Percentiles rank a stretch among this genome's conserved stretches.
phyloP scores from a whole-genome alignment of 306 rosid genomes.

The Dryas drummondii region DNA sequence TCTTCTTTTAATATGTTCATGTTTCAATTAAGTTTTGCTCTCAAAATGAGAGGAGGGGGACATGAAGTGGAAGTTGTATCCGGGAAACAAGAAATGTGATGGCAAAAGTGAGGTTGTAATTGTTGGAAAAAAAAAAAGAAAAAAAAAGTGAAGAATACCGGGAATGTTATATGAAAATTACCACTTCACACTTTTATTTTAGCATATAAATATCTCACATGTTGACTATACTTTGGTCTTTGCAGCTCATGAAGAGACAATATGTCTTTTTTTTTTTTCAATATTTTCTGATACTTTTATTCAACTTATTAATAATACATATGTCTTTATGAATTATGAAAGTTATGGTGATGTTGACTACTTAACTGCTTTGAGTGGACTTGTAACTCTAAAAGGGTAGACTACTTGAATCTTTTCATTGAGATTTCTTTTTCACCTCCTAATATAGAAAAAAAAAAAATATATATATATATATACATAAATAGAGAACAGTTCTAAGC shows the following conservation, averaged over 20 bases:
- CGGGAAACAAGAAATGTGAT: slow-evolving; percentile 2
- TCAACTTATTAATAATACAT: too few species aligned
- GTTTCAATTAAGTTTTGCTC: background rate
- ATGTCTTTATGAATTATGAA: too few species aligned
- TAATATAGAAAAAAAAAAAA: too few species aligned
- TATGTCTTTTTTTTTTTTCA: background rate
- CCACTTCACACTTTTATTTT: background rate
- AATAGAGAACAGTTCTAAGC: too few species aligned
- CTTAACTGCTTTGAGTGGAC: too few species aligned
- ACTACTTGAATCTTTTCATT: too few species aligned
- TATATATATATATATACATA: too few species aligned
- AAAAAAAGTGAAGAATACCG: background rate
- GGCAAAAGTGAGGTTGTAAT: background rate
- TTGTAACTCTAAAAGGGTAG: too few species aligned
- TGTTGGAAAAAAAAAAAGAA: background rate
- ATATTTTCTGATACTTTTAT: too few species aligned
- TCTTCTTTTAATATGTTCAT: background rate
- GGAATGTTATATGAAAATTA: background rate
- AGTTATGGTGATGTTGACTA: too few species aligned
- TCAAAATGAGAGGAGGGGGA: background rate
- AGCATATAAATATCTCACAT: background rate
- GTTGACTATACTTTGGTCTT: background rate
- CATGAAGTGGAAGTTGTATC: slow-evolving; percentile 1
- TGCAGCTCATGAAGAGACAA: background rate
- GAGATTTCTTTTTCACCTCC: too few species aligned